phyloP scores from a whole-genome alignment of 2,329 filamentous ascomycete species.

The Colletotrichum sp. region DNA sequence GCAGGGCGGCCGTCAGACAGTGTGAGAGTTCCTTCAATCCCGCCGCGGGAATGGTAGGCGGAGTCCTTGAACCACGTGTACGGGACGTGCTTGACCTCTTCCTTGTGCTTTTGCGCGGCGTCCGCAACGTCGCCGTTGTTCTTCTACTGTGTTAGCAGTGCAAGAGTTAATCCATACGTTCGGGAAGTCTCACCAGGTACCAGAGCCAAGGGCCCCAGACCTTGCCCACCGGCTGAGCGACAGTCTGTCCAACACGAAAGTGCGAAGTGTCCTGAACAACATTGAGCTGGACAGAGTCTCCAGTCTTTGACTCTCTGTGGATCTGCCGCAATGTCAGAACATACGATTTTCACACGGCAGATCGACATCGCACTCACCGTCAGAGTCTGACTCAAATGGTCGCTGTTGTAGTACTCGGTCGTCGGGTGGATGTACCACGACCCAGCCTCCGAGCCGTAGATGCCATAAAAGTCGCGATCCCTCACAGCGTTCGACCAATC shows the following conservation, averaged over 20 bases:
- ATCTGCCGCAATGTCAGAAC: neutral
- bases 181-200: constrained; percentile 8
- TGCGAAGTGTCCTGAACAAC: constrained; percentile 20
- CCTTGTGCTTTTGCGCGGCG: constrained; percentile 34
- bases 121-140: constrained; percentile 47
- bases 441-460: constrained; percentile 11
- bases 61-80: constrained; percentile 48
- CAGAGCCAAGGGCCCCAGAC: constrained; percentile 21
- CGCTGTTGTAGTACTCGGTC: constrained; percentile 18
- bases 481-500: constrained; percentile 20
- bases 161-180: neutral
- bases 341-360: neutral
- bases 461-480: constrained; percentile 20
- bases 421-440: constrained; percentile 19
- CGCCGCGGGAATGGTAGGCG: constrained; percentile 46
- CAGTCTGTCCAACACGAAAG: constrained; percentile 14
- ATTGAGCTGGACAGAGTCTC: constrained; percentile 17
- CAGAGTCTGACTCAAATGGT: constrained; percentile 16
- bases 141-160: constrained; percentile 30
- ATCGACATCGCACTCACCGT: neutral
- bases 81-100: constrained; percentile 44
- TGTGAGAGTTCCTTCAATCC: constrained; percentile 40
- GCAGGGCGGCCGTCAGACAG: constrained; percentile 50
- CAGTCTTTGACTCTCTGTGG: constrained; percentile 20
- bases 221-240: constrained; percentile 7